Evolutionary conservation across 257 asterid species (phyloP).

Genomic region (Jacaranda copaia): DNA sequence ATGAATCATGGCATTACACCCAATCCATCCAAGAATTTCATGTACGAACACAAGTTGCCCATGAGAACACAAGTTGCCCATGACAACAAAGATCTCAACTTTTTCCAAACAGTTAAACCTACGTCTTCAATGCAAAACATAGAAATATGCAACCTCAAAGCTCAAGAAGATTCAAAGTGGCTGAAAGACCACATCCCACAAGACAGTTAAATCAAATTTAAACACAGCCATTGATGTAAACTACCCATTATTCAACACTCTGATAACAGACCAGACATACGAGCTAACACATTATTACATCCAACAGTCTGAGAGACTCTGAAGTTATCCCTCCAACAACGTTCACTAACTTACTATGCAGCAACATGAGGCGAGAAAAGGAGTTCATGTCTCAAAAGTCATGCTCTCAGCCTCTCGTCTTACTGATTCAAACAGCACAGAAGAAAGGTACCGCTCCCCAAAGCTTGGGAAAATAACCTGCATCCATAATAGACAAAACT

Average conservation of each 20-base stretch:
- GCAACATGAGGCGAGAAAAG: background rate
- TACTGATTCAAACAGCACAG: slow-evolving; percentile 81
- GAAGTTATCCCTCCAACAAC: background rate
- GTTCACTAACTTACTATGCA: too few relatives aligned
- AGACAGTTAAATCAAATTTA: background rate
- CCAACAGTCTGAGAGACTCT: background rate
- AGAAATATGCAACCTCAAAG: background rate
- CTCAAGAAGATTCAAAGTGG: background rate
- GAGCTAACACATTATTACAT: background rate
- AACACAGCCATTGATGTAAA: background rate
- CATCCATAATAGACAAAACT: background rate
- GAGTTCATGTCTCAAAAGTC: slow-evolving; percentile 68
- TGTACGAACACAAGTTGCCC: too few relatives aligned
- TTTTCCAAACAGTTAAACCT: too few relatives aligned
- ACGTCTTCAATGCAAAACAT: background rate
- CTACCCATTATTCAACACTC: background rate
- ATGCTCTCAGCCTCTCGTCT: slow-evolving; percentile 81
- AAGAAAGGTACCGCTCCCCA: slow-evolving; percentile 91
- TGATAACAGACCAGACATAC: background rate
- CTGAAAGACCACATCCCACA: background rate
- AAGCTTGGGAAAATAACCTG: slow-evolving; percentile 91
- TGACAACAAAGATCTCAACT: too few relatives aligned
- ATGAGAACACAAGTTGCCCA: too few relatives aligned
- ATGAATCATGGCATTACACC: too few relatives aligned
- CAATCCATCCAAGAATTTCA: too few relatives aligned